Evolutionary conservation across 2,329 filamentous ascomycete species (phyloP).

Genomic region (Alternaria burnsii): DNA sequence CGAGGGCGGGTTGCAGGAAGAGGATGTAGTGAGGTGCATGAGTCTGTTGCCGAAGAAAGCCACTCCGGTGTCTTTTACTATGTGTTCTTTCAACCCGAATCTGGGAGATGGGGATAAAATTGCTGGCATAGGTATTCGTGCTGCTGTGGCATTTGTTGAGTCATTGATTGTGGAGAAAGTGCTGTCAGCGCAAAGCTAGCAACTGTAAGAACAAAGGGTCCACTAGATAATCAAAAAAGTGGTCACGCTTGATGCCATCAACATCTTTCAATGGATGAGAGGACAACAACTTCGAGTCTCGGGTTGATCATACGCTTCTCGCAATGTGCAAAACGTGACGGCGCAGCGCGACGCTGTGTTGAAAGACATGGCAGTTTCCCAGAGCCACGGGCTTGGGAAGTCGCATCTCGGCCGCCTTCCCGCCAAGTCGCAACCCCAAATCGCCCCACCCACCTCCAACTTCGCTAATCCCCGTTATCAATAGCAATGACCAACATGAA

Average conservation of each 20-base stretch:
- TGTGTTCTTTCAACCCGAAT: constrained; percentile 26
- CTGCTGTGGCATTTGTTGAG: constrained; percentile 7
- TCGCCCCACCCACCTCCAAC: neutral
- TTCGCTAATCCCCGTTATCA: no score
- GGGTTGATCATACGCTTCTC: no score
- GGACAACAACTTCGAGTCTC: no score
- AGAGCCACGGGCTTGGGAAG: neutral
- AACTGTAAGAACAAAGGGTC: no score
- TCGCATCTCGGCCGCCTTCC: neutral
- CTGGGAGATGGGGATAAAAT: constrained; percentile 25
- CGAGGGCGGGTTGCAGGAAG: neutral
- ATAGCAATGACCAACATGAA: no score
- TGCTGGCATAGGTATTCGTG: constrained; percentile 18
- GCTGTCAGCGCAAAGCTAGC: neutral
- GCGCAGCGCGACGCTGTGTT: no score
- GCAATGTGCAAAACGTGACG: no score
- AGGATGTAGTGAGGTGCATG: neutral
- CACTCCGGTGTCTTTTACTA: constrained; percentile 14
- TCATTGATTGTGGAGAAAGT: neutral
- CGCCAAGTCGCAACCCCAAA: neutral
- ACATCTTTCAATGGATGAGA: no score
- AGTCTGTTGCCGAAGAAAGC: constrained; percentile 8
- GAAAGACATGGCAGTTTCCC: no score
- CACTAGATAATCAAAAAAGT: accelerated
- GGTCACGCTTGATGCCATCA: no score